Evolutionary conservation across 1,284 basidiomycete species (phyloP).

Genomic region (Puccinia novopanici): DNA sequence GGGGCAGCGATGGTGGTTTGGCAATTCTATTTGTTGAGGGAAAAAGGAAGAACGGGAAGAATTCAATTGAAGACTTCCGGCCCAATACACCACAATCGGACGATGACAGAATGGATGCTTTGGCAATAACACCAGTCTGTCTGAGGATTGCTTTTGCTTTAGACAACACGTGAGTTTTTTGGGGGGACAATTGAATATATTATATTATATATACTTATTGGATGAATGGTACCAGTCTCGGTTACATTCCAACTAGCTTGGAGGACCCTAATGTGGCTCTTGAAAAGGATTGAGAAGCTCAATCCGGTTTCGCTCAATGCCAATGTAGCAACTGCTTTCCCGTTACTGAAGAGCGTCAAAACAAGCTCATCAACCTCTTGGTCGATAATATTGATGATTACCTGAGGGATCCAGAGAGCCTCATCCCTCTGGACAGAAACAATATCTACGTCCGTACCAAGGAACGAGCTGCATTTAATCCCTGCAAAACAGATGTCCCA

Average conservation of each 20-base stretch:
- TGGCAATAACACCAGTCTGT: constrained; percentile 10
- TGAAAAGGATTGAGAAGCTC: background rate
- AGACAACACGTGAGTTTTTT: constrained; percentile 1
- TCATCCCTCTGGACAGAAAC: background rate
- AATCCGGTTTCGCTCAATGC: background rate
- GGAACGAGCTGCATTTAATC: background rate
- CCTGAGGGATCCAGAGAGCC: background rate
- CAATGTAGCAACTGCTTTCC: background rate
- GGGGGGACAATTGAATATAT: background rate
- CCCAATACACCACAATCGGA: background rate
- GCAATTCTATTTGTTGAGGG: constrained; percentile 2
- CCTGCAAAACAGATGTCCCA: background rate
- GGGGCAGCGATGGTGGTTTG: background rate
- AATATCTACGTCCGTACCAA: background rate
- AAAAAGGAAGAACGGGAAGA: background rate
- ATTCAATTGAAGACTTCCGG: background rate
- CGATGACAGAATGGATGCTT: constrained; percentile 4
- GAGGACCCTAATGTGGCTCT: background rate
- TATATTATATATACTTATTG: too few species aligned
- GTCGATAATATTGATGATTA: background rate
- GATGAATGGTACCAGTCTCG: background rate
- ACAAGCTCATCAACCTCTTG: background rate
- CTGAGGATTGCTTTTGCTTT: background rate
- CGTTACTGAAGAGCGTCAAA: background rate
- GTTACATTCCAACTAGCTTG: background rate